phyloP scores from a whole-genome alignment of 495 filamentous ascomycete genomes.

The Glonium stellatum region DNA sequence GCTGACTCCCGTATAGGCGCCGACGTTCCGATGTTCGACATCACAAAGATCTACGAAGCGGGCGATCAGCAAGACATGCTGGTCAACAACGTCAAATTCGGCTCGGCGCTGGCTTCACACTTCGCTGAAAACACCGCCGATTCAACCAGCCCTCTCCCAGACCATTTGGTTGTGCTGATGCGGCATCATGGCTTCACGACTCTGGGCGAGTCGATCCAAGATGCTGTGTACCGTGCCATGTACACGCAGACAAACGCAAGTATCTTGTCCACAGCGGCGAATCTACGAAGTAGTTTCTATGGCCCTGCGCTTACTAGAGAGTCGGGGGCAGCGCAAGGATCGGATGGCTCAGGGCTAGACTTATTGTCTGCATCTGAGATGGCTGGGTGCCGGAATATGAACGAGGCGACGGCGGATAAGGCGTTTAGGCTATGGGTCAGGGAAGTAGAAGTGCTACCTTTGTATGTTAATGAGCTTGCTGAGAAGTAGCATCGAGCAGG shows the following conservation, averaged over 20 bases:
- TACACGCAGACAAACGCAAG: conserved; percentile 44
- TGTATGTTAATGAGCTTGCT: conserved; percentile 30
- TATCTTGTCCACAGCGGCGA: conserved; percentile 36
- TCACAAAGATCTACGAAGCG: conserved; percentile 27
- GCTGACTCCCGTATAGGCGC: background rate
- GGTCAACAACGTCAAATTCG: conserved; percentile 35
- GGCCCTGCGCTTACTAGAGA: background rate
- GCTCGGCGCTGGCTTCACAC: conserved; percentile 28
- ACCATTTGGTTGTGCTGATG: conserved; percentile 43
- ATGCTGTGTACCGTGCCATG: conserved; percentile 40
- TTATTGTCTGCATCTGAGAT: conserved; percentile 30
- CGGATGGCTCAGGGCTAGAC: conserved; percentile 24
- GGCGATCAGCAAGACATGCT: conserved; percentile 39
- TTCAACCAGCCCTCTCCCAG: conserved; percentile 14
- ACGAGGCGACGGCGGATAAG: conserved; percentile 17
- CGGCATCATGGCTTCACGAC: conserved; percentile 45
- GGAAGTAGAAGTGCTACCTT: conserved; percentile 27
- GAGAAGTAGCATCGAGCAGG: too few species aligned
- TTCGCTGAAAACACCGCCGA: conserved; percentile 8
- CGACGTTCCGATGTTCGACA: conserved; percentile 35
- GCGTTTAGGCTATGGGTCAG: conserved; percentile 33
- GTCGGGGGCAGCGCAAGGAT: conserved; percentile 8
- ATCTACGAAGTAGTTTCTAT: conserved; percentile 13
- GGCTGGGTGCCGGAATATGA: conserved; percentile 27
- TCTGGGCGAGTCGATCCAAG: conserved; percentile 35